phyloP scores from a whole-genome alignment of 164 flowering plant genomes.

The Vitis vinifera region ASM3070453v1 NC_081822.1:25348501-25349000 shows the following conservation, averaged over 20 bases:
- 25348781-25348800: conserved; percentile 24
- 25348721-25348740: conserved; percentile 16
- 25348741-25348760: conserved; percentile 14
- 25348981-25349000: conserved; percentile 9
- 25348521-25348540: too few species aligned
- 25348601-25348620: too few species aligned
- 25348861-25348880: conserved; percentile 10
- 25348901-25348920: conserved; percentile 8
- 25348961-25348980: conserved; percentile 13
- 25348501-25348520: too few species aligned
- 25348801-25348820: conserved; percentile 26
- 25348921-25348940: conserved; percentile 18
- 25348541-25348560: too few species aligned
- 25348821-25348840: conserved; percentile 18
- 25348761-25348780: conserved; percentile 7
- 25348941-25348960: conserved; percentile 13
- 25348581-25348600: too few species aligned
- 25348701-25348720: conserved; percentile 29
- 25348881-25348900: background rate
- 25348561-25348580: too few species aligned
- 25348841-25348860: conserved; percentile 23
- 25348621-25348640: too few species aligned
- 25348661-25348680: too few species aligned
- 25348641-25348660: too few species aligned
- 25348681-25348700: conserved; percentile 14